These are phyloP conservation scores for Lachancea thermotolerans DNA, from an alignment of 805 yeast genomes.

Conservation along the genomic window DNA sequence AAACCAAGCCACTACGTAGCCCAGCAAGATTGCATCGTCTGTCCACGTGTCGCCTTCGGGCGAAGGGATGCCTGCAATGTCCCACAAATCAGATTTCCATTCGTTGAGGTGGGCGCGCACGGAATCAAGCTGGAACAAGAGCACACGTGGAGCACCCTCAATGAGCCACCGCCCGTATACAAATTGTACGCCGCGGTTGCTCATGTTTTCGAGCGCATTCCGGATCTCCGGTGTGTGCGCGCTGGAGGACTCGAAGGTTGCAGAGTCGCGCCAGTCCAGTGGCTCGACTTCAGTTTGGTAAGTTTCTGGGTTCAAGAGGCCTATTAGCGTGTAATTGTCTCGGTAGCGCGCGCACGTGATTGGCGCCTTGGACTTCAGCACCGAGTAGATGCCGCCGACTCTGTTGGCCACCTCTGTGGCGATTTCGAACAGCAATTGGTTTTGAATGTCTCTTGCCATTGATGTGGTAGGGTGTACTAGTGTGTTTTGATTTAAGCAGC, in stretches of 20 bases:
- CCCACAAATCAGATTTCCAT: constrained; percentile 94
- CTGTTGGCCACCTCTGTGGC: constrained; percentile 97
- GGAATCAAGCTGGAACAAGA: constrained; percentile 78
- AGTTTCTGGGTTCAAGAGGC: constrained; percentile 71
- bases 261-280: constrained; percentile 48
- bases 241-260: constrained; percentile 18
- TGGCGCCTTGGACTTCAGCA: constrained; percentile 92
- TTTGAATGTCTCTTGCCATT: constrained; percentile 79
- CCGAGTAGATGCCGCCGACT: constrained; percentile 97
- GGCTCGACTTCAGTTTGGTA: constrained; percentile 82
- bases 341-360: constrained; percentile 91
- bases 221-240: constrained; percentile 36
- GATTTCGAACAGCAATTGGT: constrained; percentile 83
- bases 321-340: constrained; percentile 77
- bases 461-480: not conserved
- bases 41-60: constrained; percentile 86
- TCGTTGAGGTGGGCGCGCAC: constrained; percentile 68
- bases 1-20: constrained; percentile 95
- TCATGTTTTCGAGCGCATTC: constrained; percentile 70
- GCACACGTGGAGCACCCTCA: constrained; percentile 94
- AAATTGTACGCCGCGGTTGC: constrained; percentile 70
- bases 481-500: no score
- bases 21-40: constrained; percentile 86
- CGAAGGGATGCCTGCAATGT: constrained; percentile 83
- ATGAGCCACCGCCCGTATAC: constrained; percentile 94